A percentile compares a stretch with the other conserved stretches of the same genome.
Evolutionary conservation across 2,329 filamentous ascomycete genomes (phyloP).

Genomic region (Colletotrichum musicola): DNA sequence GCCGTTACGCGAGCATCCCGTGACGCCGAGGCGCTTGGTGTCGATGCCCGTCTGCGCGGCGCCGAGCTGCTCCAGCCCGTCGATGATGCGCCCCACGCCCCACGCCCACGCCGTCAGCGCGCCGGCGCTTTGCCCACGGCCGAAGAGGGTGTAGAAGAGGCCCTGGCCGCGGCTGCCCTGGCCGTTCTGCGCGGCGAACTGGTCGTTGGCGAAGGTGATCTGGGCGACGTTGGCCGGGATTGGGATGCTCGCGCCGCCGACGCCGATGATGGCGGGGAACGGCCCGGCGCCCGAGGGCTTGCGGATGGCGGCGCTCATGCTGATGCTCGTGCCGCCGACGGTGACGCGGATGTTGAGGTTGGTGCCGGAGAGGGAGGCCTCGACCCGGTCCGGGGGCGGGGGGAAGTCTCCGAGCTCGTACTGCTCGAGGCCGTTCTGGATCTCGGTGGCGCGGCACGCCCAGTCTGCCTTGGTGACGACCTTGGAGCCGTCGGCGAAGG

Average conservation of each 20-base stretch:
- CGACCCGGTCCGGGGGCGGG: conserved; percentile 58
- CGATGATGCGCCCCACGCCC: conserved; percentile 71
- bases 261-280: conserved; percentile 69
- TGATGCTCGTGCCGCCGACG: conserved; percentile 58
- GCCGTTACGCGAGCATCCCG: conserved; percentile 74
- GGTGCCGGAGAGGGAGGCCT: conserved; percentile 57
- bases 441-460: conserved; percentile 62
- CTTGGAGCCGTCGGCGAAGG: conserved; percentile 55
- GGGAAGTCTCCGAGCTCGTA: conserved; percentile 65
- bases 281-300: conserved; percentile 58
- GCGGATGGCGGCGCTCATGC: conserved; percentile 57
- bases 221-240: conserved; percentile 66
- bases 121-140: conserved; percentile 65
- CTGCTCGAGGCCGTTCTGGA: conserved; percentile 61
- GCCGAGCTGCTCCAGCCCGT: conserved; percentile 66
- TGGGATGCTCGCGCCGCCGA: conserved; percentile 67
- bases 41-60: conserved; percentile 62
- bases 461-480: conserved; percentile 61
- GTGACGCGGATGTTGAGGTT: conserved; percentile 59
- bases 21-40: conserved; percentile 64
- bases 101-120: conserved; percentile 74
- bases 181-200: conserved; percentile 64
- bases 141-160: conserved; percentile 71
- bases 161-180: conserved; percentile 65
- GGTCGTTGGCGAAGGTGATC: conserved; percentile 71